Evolutionary conservation across 139 green algal genomes (phyloP), one percentile per base, ranked within the genome.

Genomic region (Chlamydomonas sphaeroides): DNA sequence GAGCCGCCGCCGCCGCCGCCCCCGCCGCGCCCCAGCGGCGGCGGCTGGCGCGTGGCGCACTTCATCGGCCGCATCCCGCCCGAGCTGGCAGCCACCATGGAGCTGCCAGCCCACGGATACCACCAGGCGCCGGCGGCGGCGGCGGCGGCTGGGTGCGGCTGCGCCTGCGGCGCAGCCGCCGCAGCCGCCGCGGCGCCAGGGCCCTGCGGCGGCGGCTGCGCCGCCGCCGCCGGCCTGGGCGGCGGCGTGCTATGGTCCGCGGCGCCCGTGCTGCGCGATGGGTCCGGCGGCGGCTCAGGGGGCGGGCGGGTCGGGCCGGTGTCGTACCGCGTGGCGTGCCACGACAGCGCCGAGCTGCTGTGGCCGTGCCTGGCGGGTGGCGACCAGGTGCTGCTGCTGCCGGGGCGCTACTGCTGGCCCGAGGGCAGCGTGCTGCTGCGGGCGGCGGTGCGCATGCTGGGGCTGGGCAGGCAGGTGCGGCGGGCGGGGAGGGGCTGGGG

Each of bases 401-500:
- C 84, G 28, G 84, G 84, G 76, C 68, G 84, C 25, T 88, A 88
- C 84, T 70, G 68, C 68, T 88, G 76, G 77, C 63, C 77, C 33
- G 77, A 76, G 66, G 63, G 77, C 20, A 74, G 42, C 8, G 65
- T 74, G 65, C 5, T 59, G 53, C 48, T 75, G 77, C 32, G 49
- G 49, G 65, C 63, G 65, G 66, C 63, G 49, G 66, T 84, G 65
- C 63, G 77, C 32, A 45, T 76, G 63, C 77, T 68, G 49, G 63
- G 63, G 45, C 65, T 66, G 32, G 63, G 63, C 0, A 33, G 51
- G 14, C 65, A 62, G 65, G 62, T 73, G 49, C 1, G 62, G 53
- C 4, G 11, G 26, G 48, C 53, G 53, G 49, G 18, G 49, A 0
- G 35, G 25, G 33, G 57, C 63, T 10, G n/a, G 36, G 38, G n/a